Evolutionary conservation across 2,329 filamentous ascomycete genomes (phyloP).

Genomic region (Colletotrichum sp.): DNA sequence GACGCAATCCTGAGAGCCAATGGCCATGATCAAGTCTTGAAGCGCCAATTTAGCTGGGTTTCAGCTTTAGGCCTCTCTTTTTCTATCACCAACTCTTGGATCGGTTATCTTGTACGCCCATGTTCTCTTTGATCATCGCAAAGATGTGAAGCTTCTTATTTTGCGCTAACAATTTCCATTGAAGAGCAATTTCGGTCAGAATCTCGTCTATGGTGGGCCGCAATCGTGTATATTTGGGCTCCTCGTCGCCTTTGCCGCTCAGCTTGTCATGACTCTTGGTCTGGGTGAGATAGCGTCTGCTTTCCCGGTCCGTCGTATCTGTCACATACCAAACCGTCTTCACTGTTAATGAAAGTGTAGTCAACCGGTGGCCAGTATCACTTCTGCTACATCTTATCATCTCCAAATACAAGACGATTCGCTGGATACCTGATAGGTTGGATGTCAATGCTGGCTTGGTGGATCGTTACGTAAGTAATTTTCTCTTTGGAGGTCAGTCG

Average conservation of each 20-base stretch:
- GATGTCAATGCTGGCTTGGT: no score
- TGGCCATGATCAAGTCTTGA: neutral
- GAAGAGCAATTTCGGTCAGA: neutral
- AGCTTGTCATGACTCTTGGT: neutral
- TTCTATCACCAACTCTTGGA: neutral
- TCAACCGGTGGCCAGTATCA: no score
- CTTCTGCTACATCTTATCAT: no score
- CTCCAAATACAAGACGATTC: no score
- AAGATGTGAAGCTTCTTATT: neutral
- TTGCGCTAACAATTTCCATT: neutral
- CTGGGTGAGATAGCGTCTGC: neutral
- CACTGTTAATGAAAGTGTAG: no score
- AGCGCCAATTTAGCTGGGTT: neutral
- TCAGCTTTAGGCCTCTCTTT: neutral
- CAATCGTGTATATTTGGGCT: neutral
- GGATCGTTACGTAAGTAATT: no score
- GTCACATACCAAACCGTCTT: no score
- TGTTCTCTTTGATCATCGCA: neutral
- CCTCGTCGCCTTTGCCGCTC: neutral
- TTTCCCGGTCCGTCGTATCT: neutral
- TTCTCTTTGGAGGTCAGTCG: neutral
- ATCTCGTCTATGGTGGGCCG: neutral
- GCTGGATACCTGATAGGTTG: no score
- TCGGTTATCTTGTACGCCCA: neutral
- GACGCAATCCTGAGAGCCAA: neutral